Base-by-base conservation (phyloP, 331 rosid species). In the Cucumis variabilis region DNA sequence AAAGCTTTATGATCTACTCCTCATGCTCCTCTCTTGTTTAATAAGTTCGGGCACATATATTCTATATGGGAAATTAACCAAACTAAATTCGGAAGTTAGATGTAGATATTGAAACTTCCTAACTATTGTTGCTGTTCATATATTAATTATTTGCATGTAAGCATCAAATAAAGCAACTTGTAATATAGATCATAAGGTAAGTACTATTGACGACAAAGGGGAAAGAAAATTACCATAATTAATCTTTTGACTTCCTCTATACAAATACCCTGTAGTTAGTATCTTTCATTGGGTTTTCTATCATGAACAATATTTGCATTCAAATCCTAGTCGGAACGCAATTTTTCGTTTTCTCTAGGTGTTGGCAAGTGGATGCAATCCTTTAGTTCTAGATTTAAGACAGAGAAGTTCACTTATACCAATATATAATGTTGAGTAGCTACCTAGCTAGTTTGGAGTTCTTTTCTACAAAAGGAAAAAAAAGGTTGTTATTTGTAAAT, bases 401-500 rank as follows among this genome's bases (percentile, higher is more conserved):
- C 98, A 25, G 98, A 98, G 90, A 97, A 97, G 92, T 95, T 97
- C 85, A 97, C 99, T 97, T 92, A 86, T 53, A 79, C 53, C 89
- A 85, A 80, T n/a, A n/a, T n/a, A n/a, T n/a, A 63, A 76, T 33
- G 55, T 74, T 25, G 37, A 41, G 77, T 53, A 37, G 74, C 55
- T 30, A 95, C 99, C n/a, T n/a, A n/a, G n/a, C 99, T 88, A 97
- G 89, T 23, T 98, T 97, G 15, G 99, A 98, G 92, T 97, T 97
- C 92, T 97, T 97, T 88, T 97, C 99, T 91, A 97, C 96, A n/a
- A n/a, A n/a, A n/a, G n/a, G n/a, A n/a, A n/a, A n/a, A 88, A 96
- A 97, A 89, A 97, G 94, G 88, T 97, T 97, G 90, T 97, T 97
- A 92, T 97, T 97, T 11, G 98, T 97, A 89, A 97, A 97, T 46